Evolutionary conservation across 305 asterid genomes (phyloP).

Genomic region (Salvia sclarea): DNA sequence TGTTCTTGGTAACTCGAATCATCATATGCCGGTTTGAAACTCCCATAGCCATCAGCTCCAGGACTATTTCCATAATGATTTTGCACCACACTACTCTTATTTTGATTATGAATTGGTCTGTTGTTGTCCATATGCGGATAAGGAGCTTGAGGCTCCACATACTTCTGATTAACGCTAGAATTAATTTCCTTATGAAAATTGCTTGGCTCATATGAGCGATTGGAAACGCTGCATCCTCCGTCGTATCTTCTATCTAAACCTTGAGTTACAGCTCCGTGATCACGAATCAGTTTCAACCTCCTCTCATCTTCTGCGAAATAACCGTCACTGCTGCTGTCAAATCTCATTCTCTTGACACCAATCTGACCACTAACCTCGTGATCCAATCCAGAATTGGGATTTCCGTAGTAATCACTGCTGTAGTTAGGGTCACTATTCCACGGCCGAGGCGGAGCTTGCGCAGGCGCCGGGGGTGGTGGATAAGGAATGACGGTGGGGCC

Average conservation of each 20-base stretch:
- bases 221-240: slow-evolving; percentile 30
- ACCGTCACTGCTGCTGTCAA: slow-evolving; percentile 39
- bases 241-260: slow-evolving; percentile 33
- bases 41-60: slow-evolving; percentile 35
- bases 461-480: slow-evolving; percentile 42
- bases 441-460: slow-evolving; percentile 44
- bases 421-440: slow-evolving; percentile 43
- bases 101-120: slow-evolving; percentile 30
- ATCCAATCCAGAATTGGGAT: slow-evolving; percentile 39
- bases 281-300: slow-evolving; percentile 74
- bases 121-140: slow-evolving; percentile 32
- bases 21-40: slow-evolving; percentile 29
- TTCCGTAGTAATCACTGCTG: slow-evolving; percentile 38
- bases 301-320: slow-evolving; percentile 56
- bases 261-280: slow-evolving; percentile 59
- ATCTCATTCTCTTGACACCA: slow-evolving; percentile 67
- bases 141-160: slow-evolving; percentile 35
- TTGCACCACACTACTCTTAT: slow-evolving; percentile 32
- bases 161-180: slow-evolving; percentile 26
- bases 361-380: slow-evolving; percentile 33
- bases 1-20: slow-evolving; percentile 35
- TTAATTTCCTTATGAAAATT: slow-evolving; percentile 30
- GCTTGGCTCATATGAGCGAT: slow-evolving; percentile 17
- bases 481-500: slow-evolving; percentile 38
- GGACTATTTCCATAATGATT: slow-evolving; percentile 39